Conservation (phyloP, 2,329 filamentous ascomycete species). For the Colletotrichum tropicicola region DNA sequence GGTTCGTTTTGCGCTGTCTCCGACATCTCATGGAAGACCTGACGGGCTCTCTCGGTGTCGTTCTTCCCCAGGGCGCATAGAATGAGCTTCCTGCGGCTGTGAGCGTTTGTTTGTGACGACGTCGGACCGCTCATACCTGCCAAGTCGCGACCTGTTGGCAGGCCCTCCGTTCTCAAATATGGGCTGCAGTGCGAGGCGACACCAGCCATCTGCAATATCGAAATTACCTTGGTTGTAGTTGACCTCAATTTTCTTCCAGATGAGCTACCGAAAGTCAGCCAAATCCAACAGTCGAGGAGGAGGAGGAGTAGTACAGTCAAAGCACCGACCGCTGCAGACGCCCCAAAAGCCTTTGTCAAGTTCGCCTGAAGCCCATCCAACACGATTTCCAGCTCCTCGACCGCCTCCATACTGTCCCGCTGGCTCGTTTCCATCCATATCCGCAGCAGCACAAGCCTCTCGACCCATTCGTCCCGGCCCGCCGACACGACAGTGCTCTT, state of each 20-base stretch:
- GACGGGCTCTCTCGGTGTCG: conserved; percentile 61
- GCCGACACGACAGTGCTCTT: conserved; percentile 60
- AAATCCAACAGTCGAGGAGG: not conserved
- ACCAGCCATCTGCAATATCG: conserved; percentile 73
- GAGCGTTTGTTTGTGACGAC: conserved; percentile 20
- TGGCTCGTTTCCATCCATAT: conserved; percentile 70
- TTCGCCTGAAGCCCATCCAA: conserved; percentile 50
- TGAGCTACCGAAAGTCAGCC: conserved; percentile 59
- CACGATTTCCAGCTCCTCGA: conserved; percentile 36
- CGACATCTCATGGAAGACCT: conserved; percentile 68
- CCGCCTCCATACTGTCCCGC: conserved; percentile 39
- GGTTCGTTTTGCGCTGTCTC: conserved; percentile 65
- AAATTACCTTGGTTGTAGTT: conserved; percentile 62
- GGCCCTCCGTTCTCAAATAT: conserved; percentile 74
- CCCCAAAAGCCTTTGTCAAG: conserved; percentile 57
- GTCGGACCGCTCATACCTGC: conserved; percentile 57
- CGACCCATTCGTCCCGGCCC: conserved; percentile 67
- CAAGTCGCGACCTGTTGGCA: conserved; percentile 73
- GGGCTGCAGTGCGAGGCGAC: conserved; percentile 70
- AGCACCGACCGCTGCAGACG: conserved; percentile 71
- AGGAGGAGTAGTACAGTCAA: conserved; percentile 65
- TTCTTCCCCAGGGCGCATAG: conserved; percentile 71
- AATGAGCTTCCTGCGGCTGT: conserved; percentile 71
- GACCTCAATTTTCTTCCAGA: conserved; percentile 83
- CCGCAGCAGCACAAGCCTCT: conserved; percentile 73